Evolutionary conservation across 306 rosid genomes (phyloP), one percentile per base, ranked within the genome.

Genomic region (Notholithocarpus densiflorus): DNA sequence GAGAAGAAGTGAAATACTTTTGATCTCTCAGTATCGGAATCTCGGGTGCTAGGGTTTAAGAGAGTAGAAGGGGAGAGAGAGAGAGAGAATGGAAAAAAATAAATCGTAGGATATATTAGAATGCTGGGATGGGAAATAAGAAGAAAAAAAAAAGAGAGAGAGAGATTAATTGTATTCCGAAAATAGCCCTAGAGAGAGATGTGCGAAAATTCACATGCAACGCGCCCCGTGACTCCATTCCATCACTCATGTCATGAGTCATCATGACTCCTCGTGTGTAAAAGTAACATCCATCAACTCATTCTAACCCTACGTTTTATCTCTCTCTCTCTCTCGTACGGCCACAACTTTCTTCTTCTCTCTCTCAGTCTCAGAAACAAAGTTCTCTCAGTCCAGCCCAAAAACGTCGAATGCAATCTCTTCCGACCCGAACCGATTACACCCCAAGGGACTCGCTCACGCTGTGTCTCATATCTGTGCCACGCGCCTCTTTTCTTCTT

Each of bases 11-110:
- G 54, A 32, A 14, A 18, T 5, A 56, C 51, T 34, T 34, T 0
- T 40, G 40, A 75, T 40, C 71, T 23, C n/a, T 51, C 64, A 26
- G 29, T 27, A 4, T 62, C 68, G 24, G 13, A 64, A n/a, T 52
- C 76, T 17, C 74, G 4, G 65, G 73, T 34, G 29, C 55, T 84
- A 87, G 90, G 90, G 90, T 87, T 87, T 81, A 84, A 73, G 86
- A n/a, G 79, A 15, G 65, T 64, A 74, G 60, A 21, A 15, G 68
- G 1, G 20, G 37, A 19, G 21, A 19, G 43, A 13, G 18, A 51
- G 27, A 21, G 21, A 19, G 43, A 10, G 19, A 5, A 20, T 5
- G 5, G 66, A 32, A 51, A 55, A 52, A 31, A 26, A 7, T 7
- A 37, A 37, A 37, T 7, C 45, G 45, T 37, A 37, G 45, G 11